These are phyloP conservation scores for Solanum bulbocastanum DNA, from an alignment of 257 asterid genomes.

Conservation along the genomic window DNA sequence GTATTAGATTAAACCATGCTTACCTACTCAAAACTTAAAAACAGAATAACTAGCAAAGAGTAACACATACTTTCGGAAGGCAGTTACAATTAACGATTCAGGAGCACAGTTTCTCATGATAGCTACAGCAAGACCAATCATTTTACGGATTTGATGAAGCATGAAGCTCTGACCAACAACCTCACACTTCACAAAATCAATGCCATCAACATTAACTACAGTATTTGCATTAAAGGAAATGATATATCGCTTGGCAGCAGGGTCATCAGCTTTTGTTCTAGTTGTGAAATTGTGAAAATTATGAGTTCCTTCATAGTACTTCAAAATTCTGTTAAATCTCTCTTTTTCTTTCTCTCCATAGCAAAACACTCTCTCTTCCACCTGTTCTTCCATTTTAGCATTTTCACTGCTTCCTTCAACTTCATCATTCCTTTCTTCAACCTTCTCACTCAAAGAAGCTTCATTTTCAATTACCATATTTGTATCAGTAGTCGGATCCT, in stretches of 20 bases:
- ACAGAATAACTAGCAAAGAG: not conserved
- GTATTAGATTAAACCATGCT: not conserved
- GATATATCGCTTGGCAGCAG: conserved; percentile 71
- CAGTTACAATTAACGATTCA: conserved; percentile 57
- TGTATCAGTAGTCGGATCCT: conserved; percentile 1
- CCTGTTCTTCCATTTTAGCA: not conserved
- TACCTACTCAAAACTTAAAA: not conserved
- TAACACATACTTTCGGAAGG: conserved; percentile 52
- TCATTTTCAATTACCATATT: conserved; percentile 12
- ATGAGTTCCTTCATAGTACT: conserved; percentile 74
- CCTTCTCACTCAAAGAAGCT: conserved; percentile 2
- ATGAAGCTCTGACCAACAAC: conserved; percentile 96
- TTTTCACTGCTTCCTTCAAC: not conserved
- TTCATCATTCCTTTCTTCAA: conserved; percentile 17
- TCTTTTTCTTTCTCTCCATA: conserved; percentile 65
- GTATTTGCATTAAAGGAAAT: conserved; percentile 63
- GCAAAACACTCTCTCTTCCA: conserved; percentile 29
- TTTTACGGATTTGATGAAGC: conserved; percentile 97
- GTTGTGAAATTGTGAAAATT: conserved; percentile 92
- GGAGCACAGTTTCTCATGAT: conserved; percentile 75
- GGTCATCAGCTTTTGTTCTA: conserved; percentile 89
- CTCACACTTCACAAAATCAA: conserved; percentile 87
- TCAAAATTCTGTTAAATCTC: conserved; percentile 70
- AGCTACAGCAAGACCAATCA: conserved; percentile 95
- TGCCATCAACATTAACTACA: conserved; percentile 42